A percentile compares a stretch with the other conserved stretches of the same genome.
These are phyloP conservation scores for Parascedosporium putredinis DNA, from an alignment of 2,329 filamentous ascomycete genomes.

Conservation along the genomic window DNA sequence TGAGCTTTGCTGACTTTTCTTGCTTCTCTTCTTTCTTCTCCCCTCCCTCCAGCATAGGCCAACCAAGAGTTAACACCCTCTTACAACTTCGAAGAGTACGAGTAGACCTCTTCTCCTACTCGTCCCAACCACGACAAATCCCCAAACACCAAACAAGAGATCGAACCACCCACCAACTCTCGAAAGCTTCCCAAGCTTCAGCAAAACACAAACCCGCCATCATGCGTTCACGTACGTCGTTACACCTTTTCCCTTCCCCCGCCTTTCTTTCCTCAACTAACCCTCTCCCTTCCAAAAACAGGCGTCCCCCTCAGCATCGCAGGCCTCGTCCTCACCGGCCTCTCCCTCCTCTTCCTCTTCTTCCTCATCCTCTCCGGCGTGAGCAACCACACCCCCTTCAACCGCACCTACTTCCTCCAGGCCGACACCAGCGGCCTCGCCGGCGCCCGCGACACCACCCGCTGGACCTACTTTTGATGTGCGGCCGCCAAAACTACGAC, in stretches of 20 bases:
- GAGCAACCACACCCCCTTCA: constrained; percentile 42
- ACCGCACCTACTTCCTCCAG: constrained; percentile 76
- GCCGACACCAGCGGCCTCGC: constrained; percentile 65
- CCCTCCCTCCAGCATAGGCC: too few relatives aligned
- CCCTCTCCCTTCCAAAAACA: too few relatives aligned
- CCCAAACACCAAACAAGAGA: neutral
- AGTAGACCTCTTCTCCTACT: too few relatives aligned
- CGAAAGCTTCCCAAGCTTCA: too few relatives aligned
- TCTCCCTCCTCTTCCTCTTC: constrained; percentile 42
- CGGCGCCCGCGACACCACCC: constrained; percentile 54
- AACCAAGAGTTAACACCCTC: too few relatives aligned
- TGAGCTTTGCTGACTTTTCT: too few relatives aligned
- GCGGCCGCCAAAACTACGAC: constrained; percentile 51
- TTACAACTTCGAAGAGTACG: too few relatives aligned
- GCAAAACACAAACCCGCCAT: too few relatives aligned
- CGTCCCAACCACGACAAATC: neutral
- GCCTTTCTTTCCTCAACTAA: neutral
- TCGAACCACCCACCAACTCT: neutral
- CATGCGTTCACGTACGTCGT: neutral
- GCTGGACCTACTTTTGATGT: constrained; percentile 93
- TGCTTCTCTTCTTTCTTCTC: too few relatives aligned
- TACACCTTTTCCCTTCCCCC: neutral
- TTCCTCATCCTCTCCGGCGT: constrained; percentile 50
- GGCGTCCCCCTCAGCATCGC: constrained; percentile 15
- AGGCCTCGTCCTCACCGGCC: constrained; percentile 38